Evolutionary conservation across 1,284 basidiomycete species (phyloP), one percentile per base, ranked within the genome.

Genomic region (Mycena citricolor): DNA sequence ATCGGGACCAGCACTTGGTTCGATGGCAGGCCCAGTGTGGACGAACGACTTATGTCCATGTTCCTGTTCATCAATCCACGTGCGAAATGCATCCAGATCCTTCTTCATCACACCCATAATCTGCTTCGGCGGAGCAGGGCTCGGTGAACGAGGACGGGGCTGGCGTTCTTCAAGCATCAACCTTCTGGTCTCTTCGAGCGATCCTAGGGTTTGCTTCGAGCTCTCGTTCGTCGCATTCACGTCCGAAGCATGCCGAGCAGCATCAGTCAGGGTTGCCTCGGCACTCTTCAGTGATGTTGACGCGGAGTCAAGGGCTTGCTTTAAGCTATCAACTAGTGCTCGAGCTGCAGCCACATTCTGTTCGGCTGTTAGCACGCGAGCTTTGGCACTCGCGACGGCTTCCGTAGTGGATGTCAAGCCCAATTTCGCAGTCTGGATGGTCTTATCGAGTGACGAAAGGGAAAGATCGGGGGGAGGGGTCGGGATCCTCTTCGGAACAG

Each of bases 1-100:
- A n/a, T n/a, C n/a, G n/a, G n/a, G n/a, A n/a, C n/a, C n/a, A n/a
- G n/a, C n/a, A n/a, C n/a, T n/a, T n/a, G n/a, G n/a, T n/a, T n/a
- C n/a, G n/a, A n/a, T n/a, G n/a, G n/a, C n/a, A n/a, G n/a, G n/a
- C n/a, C n/a, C n/a, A n/a, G n/a, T n/a, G n/a, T n/a, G n/a, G n/a
- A n/a, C n/a, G n/a, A n/a, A n/a, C n/a, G n/a, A n/a, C n/a, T n/a
- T n/a, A 40, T 54, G 47, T 6, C 35, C 43, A 17, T 37, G 31
- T 50, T 62, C 61, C 39, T 53, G 54, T 22, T 54, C 47, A 8
- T 43, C 35, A 19, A 60, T 38, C 60, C 58, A 63, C 33, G 54
- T 26, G 16, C 50, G 52, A 13, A 62, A 38, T n/a, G 47, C 35
- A 13, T 49, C 50, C 10, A 63, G 22, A 42, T 58, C 59, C 19